Conservation (phyloP, 2,329 filamentous ascomycete species). For the Coniochaeta hoffmannii region DNA sequence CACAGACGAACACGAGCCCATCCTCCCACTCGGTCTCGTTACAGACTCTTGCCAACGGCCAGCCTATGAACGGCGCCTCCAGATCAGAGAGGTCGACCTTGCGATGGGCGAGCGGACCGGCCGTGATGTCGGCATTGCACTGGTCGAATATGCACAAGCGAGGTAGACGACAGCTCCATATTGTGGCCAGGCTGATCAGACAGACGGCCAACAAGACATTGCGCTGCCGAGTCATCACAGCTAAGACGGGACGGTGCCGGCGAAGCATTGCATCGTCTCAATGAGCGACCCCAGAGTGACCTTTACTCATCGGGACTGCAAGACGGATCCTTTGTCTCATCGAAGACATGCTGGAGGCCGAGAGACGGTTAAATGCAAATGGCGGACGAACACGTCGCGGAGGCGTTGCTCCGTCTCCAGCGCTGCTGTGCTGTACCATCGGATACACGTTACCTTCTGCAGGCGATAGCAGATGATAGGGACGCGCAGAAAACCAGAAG, state of each 20-base stretch:
- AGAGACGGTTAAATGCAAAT: too few relatives aligned
- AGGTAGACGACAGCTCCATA: conserved; percentile 18
- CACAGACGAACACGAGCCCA: conserved; percentile 38
- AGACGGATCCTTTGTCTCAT: too few relatives aligned
- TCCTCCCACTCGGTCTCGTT: conserved; percentile 32
- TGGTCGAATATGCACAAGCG: conserved; percentile 15
- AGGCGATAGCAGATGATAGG: too few relatives aligned
- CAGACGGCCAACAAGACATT: conserved; percentile 13
- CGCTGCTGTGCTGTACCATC: too few relatives aligned
- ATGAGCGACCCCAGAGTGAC: too few relatives aligned
- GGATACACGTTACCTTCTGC: too few relatives aligned
- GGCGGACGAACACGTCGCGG: too few relatives aligned
- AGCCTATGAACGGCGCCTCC: conserved; percentile 34
- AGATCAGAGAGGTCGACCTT: conserved; percentile 27
- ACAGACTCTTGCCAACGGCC: conserved; percentile 37
- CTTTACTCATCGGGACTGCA: too few relatives aligned
- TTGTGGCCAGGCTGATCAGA: conserved; percentile 14
- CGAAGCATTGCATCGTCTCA: background rate
- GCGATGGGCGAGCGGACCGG: conserved; percentile 4
- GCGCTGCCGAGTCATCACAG: conserved; percentile 10
- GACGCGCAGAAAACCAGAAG: too few relatives aligned
- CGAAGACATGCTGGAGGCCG: too few relatives aligned
- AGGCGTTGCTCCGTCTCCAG: too few relatives aligned
- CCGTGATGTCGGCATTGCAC: conserved; percentile 4
- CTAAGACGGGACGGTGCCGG: background rate